Base-by-base conservation (phyloP, 2,329 filamentous ascomycete species). In the Alternaria brassicae region DNA sequence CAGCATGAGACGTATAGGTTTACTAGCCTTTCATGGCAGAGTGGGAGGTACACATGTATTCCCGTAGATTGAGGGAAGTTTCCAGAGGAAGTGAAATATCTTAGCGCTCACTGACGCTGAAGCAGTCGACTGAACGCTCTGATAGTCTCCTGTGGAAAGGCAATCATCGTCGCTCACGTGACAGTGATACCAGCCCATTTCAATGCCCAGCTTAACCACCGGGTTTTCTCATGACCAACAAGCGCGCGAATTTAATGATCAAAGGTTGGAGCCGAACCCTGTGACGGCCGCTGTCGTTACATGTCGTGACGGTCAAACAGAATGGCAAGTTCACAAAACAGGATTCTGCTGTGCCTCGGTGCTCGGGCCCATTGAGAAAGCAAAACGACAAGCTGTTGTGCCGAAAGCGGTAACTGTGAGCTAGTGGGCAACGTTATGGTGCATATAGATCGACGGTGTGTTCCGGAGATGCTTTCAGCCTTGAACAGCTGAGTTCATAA, bases 341-440 rank as follows among this genome's bases (percentile, higher is more conserved):
- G 37, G 56, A 54, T 58, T 58, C 50, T 54, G 42, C 17, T 17
- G 36, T 42, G 56, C 36, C 42, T 49, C 50, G 56, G 56, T 36
- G 42, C 37, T 21, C 37, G 37, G 37, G 27, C 39, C 27, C 34
- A 51, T 42, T 25, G 15, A 17, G 49, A 45, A 36, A 45, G 49
- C 39, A 36, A 37, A 32, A 53, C 49, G 49, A 57, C 52, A 55
- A 58, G 49, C 32, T 27, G 40, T 15, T 23, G 21, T 37, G 10
- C 53, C 51, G 15, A 28, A 61, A 61, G 9, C 34, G 48, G 58
- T 47, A 61, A 58, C 25, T 28, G 39, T 37, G 53, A 30, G 49
- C 53, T 48, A 42, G 34, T 47, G 37, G 32, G 44, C 53, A 45
- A 54, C 39, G 45, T 57, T 63, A 37, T 44, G 34, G 25, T 34